Evolutionary conservation across 768 basidiomycete species (phyloP), one percentile per base, ranked within the genome.

Genomic region (Strobilomyces echinocephalus): DNA sequence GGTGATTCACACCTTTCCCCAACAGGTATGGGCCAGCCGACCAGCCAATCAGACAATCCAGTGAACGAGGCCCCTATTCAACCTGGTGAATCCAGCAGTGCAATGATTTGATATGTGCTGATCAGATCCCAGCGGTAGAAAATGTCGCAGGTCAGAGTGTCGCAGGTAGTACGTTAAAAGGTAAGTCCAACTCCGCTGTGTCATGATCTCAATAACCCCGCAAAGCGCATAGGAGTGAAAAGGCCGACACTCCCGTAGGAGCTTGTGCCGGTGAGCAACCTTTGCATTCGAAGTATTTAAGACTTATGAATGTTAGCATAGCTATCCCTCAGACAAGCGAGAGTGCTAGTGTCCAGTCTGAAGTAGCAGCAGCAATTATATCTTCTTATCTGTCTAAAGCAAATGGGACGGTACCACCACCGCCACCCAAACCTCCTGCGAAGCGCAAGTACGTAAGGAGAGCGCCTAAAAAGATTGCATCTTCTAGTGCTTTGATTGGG

Each of bases 251-350:
- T 14, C 21, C 49, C 0, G 30, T 31, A 12, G 53, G 34, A 42
- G 52, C 8, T 38, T 62, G 58, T 56, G 58, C 58, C 28, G 10
- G 62, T 60, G 45, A 62, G 62, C 24, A 46, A 24, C 47, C n/a
- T 51, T 49, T 16, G n/a, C 31, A 21, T 55, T 47, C 3, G 12
- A 46, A 38, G 21, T 45, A 31, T 57, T 54, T 44, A 55, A 55
- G 31, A 51, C 62, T 60, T 49, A 65, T 57, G 38, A 55, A 55
- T 51, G 46, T 57, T 49, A 66, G 69, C 30, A 51, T 63, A 67
- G 67, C 46, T 40, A 49, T 55, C 18, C 55, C 54, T 34, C 39
- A 26, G 21, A 64, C 64, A 12, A 58, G 15, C 45, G 64, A 36
- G 52, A 63, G 64, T 50, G 16, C 39, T 21, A 43, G 2, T 45